Percentiles rank a stretch among this genome's conserved stretches.
Conservation (phyloP, 2,329 filamentous ascomycete genomes). For the Byssochlamys sp. region DNA sequence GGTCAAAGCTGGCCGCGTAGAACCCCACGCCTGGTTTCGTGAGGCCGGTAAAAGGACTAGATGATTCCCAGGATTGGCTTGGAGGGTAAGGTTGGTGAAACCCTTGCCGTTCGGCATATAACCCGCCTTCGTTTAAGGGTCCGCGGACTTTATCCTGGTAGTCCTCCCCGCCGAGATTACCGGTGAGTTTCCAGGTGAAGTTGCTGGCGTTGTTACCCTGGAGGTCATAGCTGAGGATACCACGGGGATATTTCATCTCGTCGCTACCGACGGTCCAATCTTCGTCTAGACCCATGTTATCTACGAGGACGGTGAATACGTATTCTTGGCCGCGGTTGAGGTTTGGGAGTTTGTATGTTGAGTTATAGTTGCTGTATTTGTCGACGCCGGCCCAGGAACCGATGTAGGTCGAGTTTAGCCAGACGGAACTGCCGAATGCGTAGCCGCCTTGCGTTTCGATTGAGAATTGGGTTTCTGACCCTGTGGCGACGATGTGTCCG, state of each 20-base stretch:
- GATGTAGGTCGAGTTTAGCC: conserved; percentile 54
- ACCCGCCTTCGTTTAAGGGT: conserved; percentile 49
- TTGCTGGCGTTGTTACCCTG: conserved; percentile 26
- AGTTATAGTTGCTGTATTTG: conserved; percentile 40
- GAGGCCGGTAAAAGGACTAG: conserved; percentile 33
- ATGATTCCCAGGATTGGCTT: conserved; percentile 22
- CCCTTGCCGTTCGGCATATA: conserved; percentile 47
- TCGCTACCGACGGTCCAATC: conserved; percentile 53
- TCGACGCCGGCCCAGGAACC: conserved; percentile 55
- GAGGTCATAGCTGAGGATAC: conserved; percentile 41
- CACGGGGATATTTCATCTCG: conserved; percentile 50
- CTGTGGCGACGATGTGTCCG: conserved; percentile 57
- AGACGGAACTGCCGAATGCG: conserved; percentile 58
- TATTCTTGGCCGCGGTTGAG: conserved; percentile 46
- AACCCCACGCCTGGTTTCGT: conserved; percentile 41
- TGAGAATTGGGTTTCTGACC: conserved; percentile 49
- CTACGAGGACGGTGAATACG: conserved; percentile 59
- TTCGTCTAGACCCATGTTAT: conserved; percentile 63
- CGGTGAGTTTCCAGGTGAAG: conserved; percentile 49
- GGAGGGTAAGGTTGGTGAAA: conserved; percentile 46
- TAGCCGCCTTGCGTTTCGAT: conserved; percentile 56
- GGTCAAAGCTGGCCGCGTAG: conserved; percentile 43
- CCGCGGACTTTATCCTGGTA: conserved; percentile 44
- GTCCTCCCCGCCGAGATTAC: conserved; percentile 49
- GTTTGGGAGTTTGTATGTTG: conserved; percentile 48